A percentile compares a stretch with the other conserved stretches of the same genome.
phyloP scores from a whole-genome alignment of 2,329 filamentous ascomycete genomes.

The Escovopsis weberi region DNA sequence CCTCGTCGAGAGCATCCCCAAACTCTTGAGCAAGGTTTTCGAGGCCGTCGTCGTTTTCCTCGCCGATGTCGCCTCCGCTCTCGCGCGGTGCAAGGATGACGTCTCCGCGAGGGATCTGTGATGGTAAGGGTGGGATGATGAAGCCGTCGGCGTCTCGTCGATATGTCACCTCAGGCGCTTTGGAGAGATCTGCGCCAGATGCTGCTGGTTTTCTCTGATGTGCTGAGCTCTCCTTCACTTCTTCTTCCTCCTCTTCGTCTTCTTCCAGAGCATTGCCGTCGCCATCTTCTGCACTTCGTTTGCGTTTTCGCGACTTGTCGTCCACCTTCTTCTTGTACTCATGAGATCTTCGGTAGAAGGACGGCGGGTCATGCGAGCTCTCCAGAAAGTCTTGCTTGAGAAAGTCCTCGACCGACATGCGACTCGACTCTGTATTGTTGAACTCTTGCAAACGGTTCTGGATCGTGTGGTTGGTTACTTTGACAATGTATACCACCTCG shows the following conservation, averaged over 20 bases:
- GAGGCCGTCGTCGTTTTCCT: constrained; percentile 16
- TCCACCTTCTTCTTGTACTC: constrained; percentile 39
- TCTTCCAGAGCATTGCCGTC: constrained; percentile 6
- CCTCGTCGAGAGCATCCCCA: constrained; percentile 24
- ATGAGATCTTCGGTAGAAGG: constrained; percentile 54
- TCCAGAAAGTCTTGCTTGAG: constrained; percentile 57
- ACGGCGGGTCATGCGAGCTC: constrained; percentile 65
- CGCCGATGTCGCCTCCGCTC: constrained; percentile 5
- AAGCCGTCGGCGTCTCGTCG: constrained; percentile 54
- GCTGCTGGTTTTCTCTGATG: constrained; percentile 9
- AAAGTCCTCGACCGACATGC: constrained; percentile 79
- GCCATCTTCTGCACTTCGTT: constrained; percentile 17
- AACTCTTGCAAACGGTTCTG: constrained; percentile 88
- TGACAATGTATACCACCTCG: constrained; percentile 96
- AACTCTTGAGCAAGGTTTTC: constrained; percentile 30
- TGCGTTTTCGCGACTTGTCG: constrained; percentile 33
- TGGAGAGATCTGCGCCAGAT: constrained; percentile 21
- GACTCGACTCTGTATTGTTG: constrained; percentile 69
- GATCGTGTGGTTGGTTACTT: constrained; percentile 87
- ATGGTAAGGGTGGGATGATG: constrained; percentile 42
- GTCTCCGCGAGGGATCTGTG: constrained; percentile 21
- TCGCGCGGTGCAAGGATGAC: constrained; percentile 9
- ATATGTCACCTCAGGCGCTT: constrained; percentile 20
- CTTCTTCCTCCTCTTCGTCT: not conserved
- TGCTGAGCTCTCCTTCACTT: not conserved